Base-by-base conservation (phyloP, 176 grass and related monocot species). In the Olyra latifolia region DNA sequence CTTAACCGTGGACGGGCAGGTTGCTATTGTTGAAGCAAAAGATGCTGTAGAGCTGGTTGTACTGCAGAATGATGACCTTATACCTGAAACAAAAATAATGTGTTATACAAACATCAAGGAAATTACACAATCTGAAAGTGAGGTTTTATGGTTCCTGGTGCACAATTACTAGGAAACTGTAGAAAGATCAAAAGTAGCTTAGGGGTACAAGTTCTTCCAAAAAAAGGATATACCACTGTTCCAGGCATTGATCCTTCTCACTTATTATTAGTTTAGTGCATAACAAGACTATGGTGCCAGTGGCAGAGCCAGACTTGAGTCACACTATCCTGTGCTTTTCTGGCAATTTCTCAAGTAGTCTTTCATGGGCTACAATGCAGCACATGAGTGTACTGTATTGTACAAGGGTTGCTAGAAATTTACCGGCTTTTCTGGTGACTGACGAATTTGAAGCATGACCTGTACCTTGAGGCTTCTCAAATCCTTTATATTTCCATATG, bases 1-100 rank as follows among this genome's bases (percentile, higher is more conserved):
- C 82, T 91, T 95, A 28, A 99, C 92, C 0, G 90, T 89, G 35
- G 86, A 56, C n/a, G 90, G 88, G 65, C 74, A 91, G 54, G 77
- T 87, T 70, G 81, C 77, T 62, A 85, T 79, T 19, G 81, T 83
- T 85, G 96, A 95, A 83, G 72, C 56, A 72, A 74, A 81, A 74
- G 93, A 99, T 77, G 88, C 44, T 53, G 92, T 81, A 1, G 90
- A 99, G 71, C 86, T 95, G 25, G 66, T 78, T 14, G 69, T 84
- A 83, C 86, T 89, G 72, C 79, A 91, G 46, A 86, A 99, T 7
- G 88, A 84, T 49, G 84, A 84, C 78, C 92, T 89, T 75, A 49
- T 86, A 82, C 79, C 88, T 89, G 78, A 75, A 79, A 75, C 45
- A 75, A 41, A 3, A 87, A 76, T 19, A 73, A 38, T 11, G 35